Evolutionary conservation across 768 basidiomycete genomes (phyloP), one percentile per base, ranked within the genome.

Genomic region (Coprinellus aureogranulatus): DNA sequence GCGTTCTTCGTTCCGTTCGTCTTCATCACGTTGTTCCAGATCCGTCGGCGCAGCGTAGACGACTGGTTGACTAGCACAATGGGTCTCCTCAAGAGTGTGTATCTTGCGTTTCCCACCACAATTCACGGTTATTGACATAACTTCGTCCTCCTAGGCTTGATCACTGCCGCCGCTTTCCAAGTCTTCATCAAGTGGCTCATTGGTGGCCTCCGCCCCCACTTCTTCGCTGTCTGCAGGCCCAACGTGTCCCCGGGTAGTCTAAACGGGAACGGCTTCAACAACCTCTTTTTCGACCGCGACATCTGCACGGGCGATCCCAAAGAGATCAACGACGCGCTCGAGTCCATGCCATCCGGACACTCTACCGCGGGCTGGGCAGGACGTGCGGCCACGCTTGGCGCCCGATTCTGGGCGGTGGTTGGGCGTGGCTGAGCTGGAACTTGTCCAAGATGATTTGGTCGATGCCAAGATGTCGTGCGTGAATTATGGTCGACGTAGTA

Each of bases 401-500:
- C 42, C 10, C 71, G 65, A 20, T 58, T 31, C 50, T 68, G 67
- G 34, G 10, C 30, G 3, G 31, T 30, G 14, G 70, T 67, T 1
- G 69, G 45, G 30, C 73, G 68, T 30, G 70, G 62, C 45, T 54
- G 30, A 58, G 59, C 41, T 30, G 58, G 72, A 69, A 64, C 42
- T 54, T 67, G 66, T 12, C 64, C 63, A 31, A 68, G 61, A 18
- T 62, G 55, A 41, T 65, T 64, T 2, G 84, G 87, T 55, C 85
- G 81, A 63, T 83, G 80, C 93, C 93, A 94, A 22, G 90, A 88
- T 37, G 93, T 94, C 9, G 83, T 80, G 58, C 90, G 84, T 4
- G 85, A 83, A 64, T 82, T 88, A 69, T 95, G 94, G 69, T 96
- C 93, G 58, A 95, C 91, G 68, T 89, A 94, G 72, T 95, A 95